Conservation (phyloP, 2,329 filamentous ascomycete genomes). For the Stagonosporopsis chrysanthemi region DNA sequence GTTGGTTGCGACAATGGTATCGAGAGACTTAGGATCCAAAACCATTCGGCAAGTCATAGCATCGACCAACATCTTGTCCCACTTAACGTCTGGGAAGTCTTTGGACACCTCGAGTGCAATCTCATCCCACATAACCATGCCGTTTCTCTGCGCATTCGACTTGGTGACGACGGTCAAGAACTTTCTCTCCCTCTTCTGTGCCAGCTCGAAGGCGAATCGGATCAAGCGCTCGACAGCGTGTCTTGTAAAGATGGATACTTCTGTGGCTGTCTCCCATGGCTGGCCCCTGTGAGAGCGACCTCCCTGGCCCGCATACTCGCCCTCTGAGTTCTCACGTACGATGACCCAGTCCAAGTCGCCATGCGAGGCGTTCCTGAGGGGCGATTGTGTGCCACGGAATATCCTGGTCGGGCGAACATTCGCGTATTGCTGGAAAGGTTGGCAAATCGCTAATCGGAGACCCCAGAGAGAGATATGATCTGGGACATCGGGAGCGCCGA, state of each 20-base stretch:
- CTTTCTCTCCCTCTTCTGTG: constrained; percentile 64
- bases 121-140: constrained; percentile 74
- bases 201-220: constrained; percentile 69
- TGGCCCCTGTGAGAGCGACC: constrained; percentile 66
- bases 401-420: constrained; percentile 67
- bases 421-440: constrained; percentile 64
- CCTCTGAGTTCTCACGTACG: constrained; percentile 71
- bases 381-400: constrained; percentile 66
- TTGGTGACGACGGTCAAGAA: constrained; percentile 70
- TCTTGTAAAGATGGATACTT: constrained; percentile 70
- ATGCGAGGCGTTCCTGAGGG: constrained; percentile 60
- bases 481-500: constrained; percentile 66
- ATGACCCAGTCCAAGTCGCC: constrained; percentile 73
- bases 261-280: constrained; percentile 68
- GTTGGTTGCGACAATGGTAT: constrained; percentile 71
- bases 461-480: constrained; percentile 66
- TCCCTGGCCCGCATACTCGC: constrained; percentile 71
- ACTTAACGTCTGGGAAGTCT: constrained; percentile 67
- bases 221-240: constrained; percentile 66
- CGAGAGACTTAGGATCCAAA: constrained; percentile 64
- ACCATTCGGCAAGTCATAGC: constrained; percentile 72
- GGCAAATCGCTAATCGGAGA: constrained; percentile 63
- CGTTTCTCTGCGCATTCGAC: constrained; percentile 70
- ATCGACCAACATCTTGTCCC: constrained; percentile 72
- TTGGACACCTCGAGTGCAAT: constrained; percentile 62